A percentile compares a stretch with the other conserved stretches of the same genome.
Conservation (phyloP, 495 filamentous ascomycete genomes). For the Lophiotrema nucula region DNA sequence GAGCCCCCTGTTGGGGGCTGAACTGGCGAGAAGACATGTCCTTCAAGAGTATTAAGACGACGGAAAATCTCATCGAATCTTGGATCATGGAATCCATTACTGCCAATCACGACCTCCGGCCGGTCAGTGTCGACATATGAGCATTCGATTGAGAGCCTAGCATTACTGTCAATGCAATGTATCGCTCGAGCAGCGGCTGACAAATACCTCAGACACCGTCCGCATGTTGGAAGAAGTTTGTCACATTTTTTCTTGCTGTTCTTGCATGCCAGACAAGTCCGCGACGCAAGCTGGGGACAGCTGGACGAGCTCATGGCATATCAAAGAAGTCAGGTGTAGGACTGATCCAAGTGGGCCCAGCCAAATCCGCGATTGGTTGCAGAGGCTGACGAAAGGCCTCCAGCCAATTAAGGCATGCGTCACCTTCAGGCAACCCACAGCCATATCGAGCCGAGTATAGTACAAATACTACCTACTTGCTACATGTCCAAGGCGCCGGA, state of each 20-base stretch:
- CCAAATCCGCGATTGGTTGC: too few species aligned
- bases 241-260: slow-evolving; percentile 24
- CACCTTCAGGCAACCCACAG: too few species aligned
- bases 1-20: neutral
- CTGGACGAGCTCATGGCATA: too few species aligned
- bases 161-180: neutral
- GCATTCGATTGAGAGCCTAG: slow-evolving; percentile 11
- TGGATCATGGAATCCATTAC: neutral
- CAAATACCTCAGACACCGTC: slow-evolving; percentile 15
- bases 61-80: slow-evolving; percentile 17
- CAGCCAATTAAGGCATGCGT: too few species aligned
- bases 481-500: too few species aligned
- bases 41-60: slow-evolving; percentile 13
- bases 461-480: too few species aligned
- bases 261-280: slow-evolving; percentile 12
- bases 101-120: neutral
- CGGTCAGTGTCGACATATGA: neutral
- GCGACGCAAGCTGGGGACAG: too few species aligned
- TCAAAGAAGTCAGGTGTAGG: too few species aligned
- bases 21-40: neutral
- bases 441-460: too few species aligned
- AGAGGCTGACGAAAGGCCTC: too few species aligned
- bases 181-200: neutral
- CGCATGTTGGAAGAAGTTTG: slow-evolving; percentile 2
- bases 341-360: too few species aligned